Evolutionary conservation across 345 rosid genomes (phyloP), one percentile per base, ranked within the genome.

Genomic region (Tarenaya hassleriana): DNA sequence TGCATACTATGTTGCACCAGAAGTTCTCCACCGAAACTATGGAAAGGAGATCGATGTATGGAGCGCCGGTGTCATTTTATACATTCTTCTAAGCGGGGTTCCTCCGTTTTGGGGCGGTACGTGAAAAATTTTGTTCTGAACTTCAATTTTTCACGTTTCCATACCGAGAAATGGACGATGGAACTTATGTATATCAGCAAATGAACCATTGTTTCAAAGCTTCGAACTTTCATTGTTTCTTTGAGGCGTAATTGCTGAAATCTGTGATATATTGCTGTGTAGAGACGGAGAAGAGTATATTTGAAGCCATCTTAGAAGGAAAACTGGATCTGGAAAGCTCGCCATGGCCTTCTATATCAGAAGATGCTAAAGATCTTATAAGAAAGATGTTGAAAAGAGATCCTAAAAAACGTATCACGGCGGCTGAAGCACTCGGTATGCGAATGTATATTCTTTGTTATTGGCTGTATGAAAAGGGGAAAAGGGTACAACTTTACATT

Each of bases 101-200:
- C 95, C 96, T 69, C 98, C 98, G 1, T 92, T 88, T 73, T 84
- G 88, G 90, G 98, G 78, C 16, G 96, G 98, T 92, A 82, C 43
- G 69, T 31, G 3, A 12, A 13, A 14, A 16, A 31, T 12, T 29
- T 10, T 12, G 10, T n/a, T 18, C 9, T 35, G 5, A 24, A 5
- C 29, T 24, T 24, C 29, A 24, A 2, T 24, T 24, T 5, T 24
- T 24, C 2, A 2, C 2, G 5, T 24, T 24, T 24, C 29, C 29
- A 2, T 24, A 24, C n/a, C 29, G 29, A 24, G 29, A 5, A 24
- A 24, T 2, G 5, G 29, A 24, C 29, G 5, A 24, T 24, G 29
- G 3, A 24, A 5, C 29, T 24, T 24, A 24, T 24, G 5, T 24
- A n/a, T n/a, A n/a, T n/a, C n/a, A n/a, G n/a, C n/a, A n/a, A n/a